Percentiles rank a stretch among this genome's conserved stretches.
phyloP scores from a whole-genome alignment of 768 basidiomycete species.

The Mycena filopes region DNA sequence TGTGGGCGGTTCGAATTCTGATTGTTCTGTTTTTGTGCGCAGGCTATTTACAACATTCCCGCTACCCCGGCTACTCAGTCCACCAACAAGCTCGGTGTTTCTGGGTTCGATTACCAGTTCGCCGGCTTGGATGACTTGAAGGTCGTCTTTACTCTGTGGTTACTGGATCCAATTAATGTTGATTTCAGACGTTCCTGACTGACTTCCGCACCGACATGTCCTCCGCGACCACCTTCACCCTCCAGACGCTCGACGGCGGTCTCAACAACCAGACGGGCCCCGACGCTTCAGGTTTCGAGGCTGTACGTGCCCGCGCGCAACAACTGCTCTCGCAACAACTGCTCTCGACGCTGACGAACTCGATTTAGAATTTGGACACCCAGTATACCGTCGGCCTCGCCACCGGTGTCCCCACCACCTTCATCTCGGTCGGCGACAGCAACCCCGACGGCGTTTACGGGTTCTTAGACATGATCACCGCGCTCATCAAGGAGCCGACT shows the following conservation, averaged over 20 bases:
- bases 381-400: conserved; percentile 42
- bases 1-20: too few species aligned
- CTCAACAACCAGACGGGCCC: conserved; percentile 38
- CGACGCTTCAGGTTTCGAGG: conserved; percentile 48
- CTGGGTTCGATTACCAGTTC: conserved; percentile 9
- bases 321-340: conserved; percentile 27
- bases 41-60: background rate
- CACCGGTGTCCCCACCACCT: conserved; percentile 38
- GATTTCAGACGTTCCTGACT: conserved; percentile 30
- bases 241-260: conserved; percentile 39
- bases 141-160: too few species aligned
- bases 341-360: background rate
- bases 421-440: conserved; percentile 39
- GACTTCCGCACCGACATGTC: conserved; percentile 33
- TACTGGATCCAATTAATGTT: too few species aligned
- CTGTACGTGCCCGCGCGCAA: conserved; percentile 38
- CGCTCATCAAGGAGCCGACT: conserved; percentile 25
- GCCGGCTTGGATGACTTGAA: conserved; percentile 6
- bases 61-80: conserved; percentile 32
- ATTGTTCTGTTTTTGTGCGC: background rate
- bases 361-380: conserved; percentile 37
- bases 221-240: conserved; percentile 33
- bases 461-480: conserved; percentile 35
- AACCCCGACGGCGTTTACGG: conserved; percentile 35
- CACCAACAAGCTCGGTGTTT: conserved; percentile 29